A percentile compares a stretch with the other conserved stretches of the same genome.
phyloP scores from a whole-genome alignment of 345 rosid genomes.

The Populus tremula region DNA sequence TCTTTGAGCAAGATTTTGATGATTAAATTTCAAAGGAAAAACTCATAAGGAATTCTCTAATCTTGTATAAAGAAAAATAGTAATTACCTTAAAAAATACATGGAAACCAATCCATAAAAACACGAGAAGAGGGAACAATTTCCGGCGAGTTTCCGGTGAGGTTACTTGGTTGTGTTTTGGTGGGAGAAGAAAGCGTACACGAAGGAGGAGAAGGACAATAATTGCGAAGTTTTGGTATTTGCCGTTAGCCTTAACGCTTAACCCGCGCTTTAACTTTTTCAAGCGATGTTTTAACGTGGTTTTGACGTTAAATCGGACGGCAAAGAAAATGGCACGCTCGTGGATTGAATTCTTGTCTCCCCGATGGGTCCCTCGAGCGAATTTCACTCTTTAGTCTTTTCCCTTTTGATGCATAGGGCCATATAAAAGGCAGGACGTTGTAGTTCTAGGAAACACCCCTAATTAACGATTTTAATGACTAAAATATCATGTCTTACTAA shows the following conservation, averaged over 20 bases:
- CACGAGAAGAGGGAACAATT: neutral
- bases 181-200: neutral
- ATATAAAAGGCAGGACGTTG: neutral
- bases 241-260: constrained; percentile 27
- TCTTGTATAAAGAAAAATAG: neutral
- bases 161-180: neutral
- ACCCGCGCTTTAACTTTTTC: constrained; percentile 1
- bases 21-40: neutral
- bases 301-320: constrained; percentile 25
- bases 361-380: constrained; percentile 8
- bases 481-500: neutral
- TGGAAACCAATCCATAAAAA: neutral
- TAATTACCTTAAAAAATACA: neutral
- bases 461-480: constrained; percentile 2
- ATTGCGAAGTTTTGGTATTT: constrained; percentile 16
- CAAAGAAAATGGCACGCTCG: constrained; percentile 10
- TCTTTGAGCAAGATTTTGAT: neutral
- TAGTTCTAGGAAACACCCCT: constrained; percentile 13
- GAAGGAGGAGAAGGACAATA: constrained; percentile 21
- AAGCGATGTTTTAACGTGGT: neutral
- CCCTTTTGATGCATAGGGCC: neutral
- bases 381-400: neutral
- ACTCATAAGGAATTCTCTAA: neutral
- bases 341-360: constrained; percentile 22
- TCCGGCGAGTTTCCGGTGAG: constrained; percentile 15